Base-by-base conservation (phyloP, 352 stramenopile species). In the Phytophthora citricola region DNA sequence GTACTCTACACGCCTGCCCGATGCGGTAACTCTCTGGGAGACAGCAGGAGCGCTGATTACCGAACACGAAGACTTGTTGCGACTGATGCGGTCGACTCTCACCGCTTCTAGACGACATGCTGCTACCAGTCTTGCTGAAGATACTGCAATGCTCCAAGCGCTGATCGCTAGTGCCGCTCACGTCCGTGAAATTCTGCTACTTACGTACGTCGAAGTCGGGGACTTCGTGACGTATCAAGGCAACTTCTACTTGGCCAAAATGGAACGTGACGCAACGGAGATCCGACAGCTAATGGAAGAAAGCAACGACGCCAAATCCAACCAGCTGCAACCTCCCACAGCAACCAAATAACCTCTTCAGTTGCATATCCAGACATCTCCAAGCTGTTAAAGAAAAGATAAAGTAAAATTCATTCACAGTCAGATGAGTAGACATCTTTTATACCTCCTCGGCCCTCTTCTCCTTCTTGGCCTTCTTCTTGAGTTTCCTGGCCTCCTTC, bases 201-300 rank as follows among this genome's bases (percentile, higher is more conserved):
- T 93, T 20, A 81, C 81, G 7, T 87, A 91, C 63, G 61, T 81
- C n/a, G 74, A 92, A 74, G 82, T 92, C 9, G 79, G 81, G n/a
- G 85, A 93, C 52, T 93, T 92, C 69, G 78, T 83, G 26, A 87
- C 80, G 15, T 69, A 73, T 40, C 64, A 64, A 22, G 79, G 83
- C 45, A 84, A 88, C 39, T 91, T 91, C n/a, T 91, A 90, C 56
- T 69, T 91, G 27, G 66, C 68, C 29, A 83, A 69, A 50, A 90
- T 91, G 83, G 79, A 91, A 56, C 76, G 78, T 38, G 83, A 91
- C 46, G 69, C 76, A 1, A 70, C 70, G 1, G 80, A 87, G 63
- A 66, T 83, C 47, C 62, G 54, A n/a, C 55, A 54, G 1, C 22
- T 70, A 17, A 68, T 75, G 43, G 61, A 63, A 9, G 49, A 71